Base-by-base conservation (phyloP, 148 eudicot genomes). In the Hydrangea macrophylla region DNA sequence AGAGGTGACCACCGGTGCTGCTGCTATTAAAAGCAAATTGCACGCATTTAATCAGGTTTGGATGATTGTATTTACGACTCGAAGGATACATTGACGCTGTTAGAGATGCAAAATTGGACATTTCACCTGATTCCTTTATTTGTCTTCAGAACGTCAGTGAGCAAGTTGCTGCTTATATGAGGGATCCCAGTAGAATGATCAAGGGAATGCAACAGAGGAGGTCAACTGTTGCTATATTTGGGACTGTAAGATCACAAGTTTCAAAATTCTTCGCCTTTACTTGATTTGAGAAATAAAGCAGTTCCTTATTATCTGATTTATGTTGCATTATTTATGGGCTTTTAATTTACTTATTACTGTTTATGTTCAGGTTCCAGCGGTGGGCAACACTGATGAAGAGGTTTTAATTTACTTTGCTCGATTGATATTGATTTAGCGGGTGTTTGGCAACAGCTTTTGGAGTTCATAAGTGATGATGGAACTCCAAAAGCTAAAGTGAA, bases 1-100 rank as follows among this genome's bases (percentile, higher is more conserved):
- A 71, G 95, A 93, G 76, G 96, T 93, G 74, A 87, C 86, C 28
- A 86, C 90, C 67, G 98, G 98, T 73, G 96, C 96, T 73, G 96
- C 90, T 69, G 94, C 87, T 61, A 84, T 89, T 62, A 92, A 83
- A 73, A 80, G 85, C 61, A 92, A 84, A 66, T 78, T 90, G 44
- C 80, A 88, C 59, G 98, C 98, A 15, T 93, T 93, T 71, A 93
- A 90, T 71, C 96, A 93, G 98, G 98, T 93, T 66, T 55, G 57
- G 15, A 68, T 44, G 98, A 90, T 66, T 55, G 57, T 15, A 68
- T 44, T 51, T 40, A 18, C 11, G 20, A 20, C 61, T 62, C 45
- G 23, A 69, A 2, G 37, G 26, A 6, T 57, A 57, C 70, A 28
- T 25, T 69, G 73, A 26, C 45, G 23, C 72, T 45, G 5, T 36